Evolutionary conservation across 129 eudicot species (phyloP).

Genomic region (Flaveria brownii): DNA sequence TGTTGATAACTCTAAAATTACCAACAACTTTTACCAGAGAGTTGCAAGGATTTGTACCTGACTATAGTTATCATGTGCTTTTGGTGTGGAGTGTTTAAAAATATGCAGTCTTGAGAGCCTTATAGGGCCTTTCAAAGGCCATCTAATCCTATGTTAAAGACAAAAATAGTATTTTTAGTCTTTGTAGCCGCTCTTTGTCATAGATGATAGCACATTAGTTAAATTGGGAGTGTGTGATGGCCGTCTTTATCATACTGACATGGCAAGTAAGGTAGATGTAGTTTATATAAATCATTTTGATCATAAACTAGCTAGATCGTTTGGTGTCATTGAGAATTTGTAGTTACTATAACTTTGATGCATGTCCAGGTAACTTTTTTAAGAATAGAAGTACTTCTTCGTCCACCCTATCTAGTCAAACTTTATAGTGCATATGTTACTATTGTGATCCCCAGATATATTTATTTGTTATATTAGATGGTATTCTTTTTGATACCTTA

Average conservation of each 20-base stretch:
- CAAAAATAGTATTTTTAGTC: background rate
- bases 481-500: background rate
- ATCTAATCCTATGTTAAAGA: background rate
- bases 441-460: background rate
- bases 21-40: background rate
- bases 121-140: slow-evolving; percentile 2
- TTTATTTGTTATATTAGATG: background rate
- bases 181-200: background rate
- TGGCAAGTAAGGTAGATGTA: slow-evolving; percentile 15
- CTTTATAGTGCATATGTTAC: slow-evolving; percentile 6
- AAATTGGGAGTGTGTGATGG: background rate
- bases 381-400: slow-evolving; percentile 15
- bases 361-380: background rate
- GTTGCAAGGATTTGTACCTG: background rate
- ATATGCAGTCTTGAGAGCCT: slow-evolving; percentile 3
- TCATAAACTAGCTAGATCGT: background rate
- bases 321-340: slow-evolving; percentile 1
- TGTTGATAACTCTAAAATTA: background rate
- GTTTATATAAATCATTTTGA: background rate
- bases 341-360: slow-evolving; percentile 16
- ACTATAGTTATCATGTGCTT: slow-evolving; percentile 4
- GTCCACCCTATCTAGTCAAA: background rate
- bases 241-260: background rate
- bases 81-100: slow-evolving; percentile 4
- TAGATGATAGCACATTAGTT: background rate